Base-by-base conservation (phyloP, 23 red algal genomes). In the Gracilaria gracilis region DNA sequence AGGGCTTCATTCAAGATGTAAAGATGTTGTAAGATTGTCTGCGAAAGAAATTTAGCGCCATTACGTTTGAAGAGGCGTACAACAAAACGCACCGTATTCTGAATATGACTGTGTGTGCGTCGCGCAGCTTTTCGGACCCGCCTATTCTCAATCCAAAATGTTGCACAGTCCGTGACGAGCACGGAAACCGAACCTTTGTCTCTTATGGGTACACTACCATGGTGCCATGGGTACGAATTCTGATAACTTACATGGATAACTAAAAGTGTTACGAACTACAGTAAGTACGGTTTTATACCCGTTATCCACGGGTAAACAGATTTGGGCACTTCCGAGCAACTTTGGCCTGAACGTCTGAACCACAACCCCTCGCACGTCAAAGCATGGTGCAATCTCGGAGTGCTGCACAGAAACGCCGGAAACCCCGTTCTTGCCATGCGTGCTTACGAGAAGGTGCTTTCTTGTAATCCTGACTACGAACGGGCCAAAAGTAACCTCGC, bases 51-150 rank as follows among this genome's bases (percentile, higher is more conserved):
- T 92, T 94, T 55, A 93, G 97, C 29, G 97, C 96, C 69, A 46
- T 95, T 24, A 98, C 97, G 9, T 98, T 98, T 79, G 88, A 85
- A 15, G 97, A 98, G 83, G 97, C 97, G 64, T 98, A 96, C 92
- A 78, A 79, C 74, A 93, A 95, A 37, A 96, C 97, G n/a, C 79
- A 79, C 75, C 97, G 97, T 20, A 98, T 98, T 49, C 81, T 98
- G 33, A 98, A 98, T 75, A 92, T 98, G 35, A 95, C 97, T 0
- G 93, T 98, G 28, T 91, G 93, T 67, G 89, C 97, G 23, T 42
- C 77, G 57, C 80, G 91, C n/a, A 91, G 95, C 62, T 85, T 25
- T 19, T 83, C 80, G 27, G 93, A 90, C 58, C 91, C 93, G 27
- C 91, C 97, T 21, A 55, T 98, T 37, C 65, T 98, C n/a, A n/a